These are phyloP conservation scores for Rosa chinensis DNA, from an alignment of 306 rosid species.

Conservation along the genomic window DNA sequence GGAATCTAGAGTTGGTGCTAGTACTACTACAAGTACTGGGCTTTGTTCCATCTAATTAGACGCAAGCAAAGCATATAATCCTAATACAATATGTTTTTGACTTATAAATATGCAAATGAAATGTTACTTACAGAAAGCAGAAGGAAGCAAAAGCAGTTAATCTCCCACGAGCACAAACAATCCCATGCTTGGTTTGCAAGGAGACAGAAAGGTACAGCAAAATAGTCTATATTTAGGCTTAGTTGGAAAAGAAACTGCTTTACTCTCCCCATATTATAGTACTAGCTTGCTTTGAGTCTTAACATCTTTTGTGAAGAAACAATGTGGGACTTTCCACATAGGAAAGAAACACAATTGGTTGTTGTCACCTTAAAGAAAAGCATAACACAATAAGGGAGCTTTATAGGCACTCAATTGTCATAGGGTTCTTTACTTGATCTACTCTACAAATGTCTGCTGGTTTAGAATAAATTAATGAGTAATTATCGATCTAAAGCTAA, in stretches of 20 bases:
- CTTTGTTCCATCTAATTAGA: background rate
- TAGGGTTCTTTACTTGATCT: background rate
- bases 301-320: background rate
- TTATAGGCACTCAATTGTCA: background rate
- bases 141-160: background rate
- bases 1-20: background rate
- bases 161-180: background rate
- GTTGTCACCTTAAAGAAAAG: constrained; percentile 30
- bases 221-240: constrained; percentile 1
- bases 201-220: constrained; percentile 18
- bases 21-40: background rate
- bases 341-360: constrained; percentile 13
- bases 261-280: background rate
- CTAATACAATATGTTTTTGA: background rate
- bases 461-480: background rate
- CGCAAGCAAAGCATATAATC: constrained; percentile 7
- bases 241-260: constrained; percentile 18
- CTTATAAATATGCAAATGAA: background rate
- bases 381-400: constrained; percentile 18
- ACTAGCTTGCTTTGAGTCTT: background rate
- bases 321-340: constrained; percentile 8
- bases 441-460: background rate
- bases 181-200: constrained; percentile 10
- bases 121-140: background rate
- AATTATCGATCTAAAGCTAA: background rate